Conservation (phyloP, 1,284 basidiomycete genomes). For the Marasmius fiardii region DNA sequence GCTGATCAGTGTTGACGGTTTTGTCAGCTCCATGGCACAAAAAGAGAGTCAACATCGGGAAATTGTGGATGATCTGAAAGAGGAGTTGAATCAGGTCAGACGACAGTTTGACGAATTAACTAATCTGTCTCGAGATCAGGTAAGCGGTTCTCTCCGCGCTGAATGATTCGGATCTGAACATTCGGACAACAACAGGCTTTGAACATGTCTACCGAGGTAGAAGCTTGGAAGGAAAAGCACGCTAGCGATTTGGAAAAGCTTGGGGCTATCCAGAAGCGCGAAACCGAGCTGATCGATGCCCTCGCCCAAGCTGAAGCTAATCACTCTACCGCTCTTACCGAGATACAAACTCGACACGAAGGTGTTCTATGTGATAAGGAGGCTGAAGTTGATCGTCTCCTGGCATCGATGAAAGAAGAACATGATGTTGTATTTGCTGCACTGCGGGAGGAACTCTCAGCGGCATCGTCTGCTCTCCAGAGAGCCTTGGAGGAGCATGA, state of each 20-base stretch:
- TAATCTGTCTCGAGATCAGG: conserved; percentile 78
- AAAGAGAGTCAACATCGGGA: conserved; percentile 88
- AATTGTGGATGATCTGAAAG: conserved; percentile 64
- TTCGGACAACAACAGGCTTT: conserved; percentile 45
- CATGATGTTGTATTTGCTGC: conserved; percentile 33
- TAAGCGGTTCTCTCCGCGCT: too few relatives aligned
- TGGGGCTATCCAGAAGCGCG: conserved; percentile 53
- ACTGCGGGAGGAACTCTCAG: conserved; percentile 41
- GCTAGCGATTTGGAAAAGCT: conserved; percentile 47
- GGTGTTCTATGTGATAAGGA: conserved; percentile 48
- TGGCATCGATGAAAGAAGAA: conserved; percentile 40
- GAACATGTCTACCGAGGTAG: conserved; percentile 86
- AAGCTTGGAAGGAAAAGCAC: conserved; percentile 65
- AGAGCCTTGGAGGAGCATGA: conserved; percentile 52
- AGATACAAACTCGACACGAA: conserved; percentile 53
- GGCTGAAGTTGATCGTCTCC: conserved; percentile 45
- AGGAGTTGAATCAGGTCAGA: conserved; percentile 64
- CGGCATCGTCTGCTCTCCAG: conserved; percentile 38
- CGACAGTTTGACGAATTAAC: conserved; percentile 79
- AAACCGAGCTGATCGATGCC: conserved; percentile 48
- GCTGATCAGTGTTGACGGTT: conserved; percentile 7
- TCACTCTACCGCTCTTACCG: conserved; percentile 45
- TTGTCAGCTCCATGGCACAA: conserved; percentile 84
- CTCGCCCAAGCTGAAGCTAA: conserved; percentile 47
- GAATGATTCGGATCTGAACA: background rate